Percentiles rank a stretch among this genome's conserved stretches.
Conservation (phyloP, 305 asterid species). For the Fraxinus floribunda region DNA sequence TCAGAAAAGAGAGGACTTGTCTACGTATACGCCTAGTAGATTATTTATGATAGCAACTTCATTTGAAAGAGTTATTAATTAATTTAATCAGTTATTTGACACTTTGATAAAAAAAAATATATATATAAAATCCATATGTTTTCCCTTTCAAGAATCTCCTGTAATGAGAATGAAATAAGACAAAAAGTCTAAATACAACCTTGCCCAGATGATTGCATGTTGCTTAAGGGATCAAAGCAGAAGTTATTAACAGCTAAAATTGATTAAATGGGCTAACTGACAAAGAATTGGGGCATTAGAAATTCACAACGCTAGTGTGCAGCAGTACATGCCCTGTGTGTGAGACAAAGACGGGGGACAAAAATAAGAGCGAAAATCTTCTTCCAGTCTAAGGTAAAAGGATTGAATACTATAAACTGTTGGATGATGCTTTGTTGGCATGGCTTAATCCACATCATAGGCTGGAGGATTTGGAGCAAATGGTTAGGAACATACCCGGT, state of each 20-base stretch:
- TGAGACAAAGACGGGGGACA: neutral
- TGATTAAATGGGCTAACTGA: neutral
- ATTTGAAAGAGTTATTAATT: neutral
- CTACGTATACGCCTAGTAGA: neutral
- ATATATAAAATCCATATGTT: neutral
- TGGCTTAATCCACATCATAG: neutral
- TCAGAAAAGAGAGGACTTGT: neutral
- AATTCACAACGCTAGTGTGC: neutral
- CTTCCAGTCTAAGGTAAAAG: neutral
- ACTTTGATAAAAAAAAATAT: neutral
- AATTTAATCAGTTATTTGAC: neutral
- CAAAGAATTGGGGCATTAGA: neutral
- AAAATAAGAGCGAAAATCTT: neutral
- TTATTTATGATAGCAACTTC: neutral
- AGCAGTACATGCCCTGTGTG: neutral
- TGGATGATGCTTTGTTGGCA: neutral
- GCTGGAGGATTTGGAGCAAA: neutral
- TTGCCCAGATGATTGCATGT: neutral
- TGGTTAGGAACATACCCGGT: neutral
- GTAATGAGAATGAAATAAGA: neutral
- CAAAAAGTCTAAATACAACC: neutral
- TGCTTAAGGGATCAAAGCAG: neutral
- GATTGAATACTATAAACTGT: neutral
- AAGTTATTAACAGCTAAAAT: neutral
- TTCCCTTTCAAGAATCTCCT: neutral